Evolutionary conservation across 2,329 filamentous ascomycete genomes (phyloP).

Genomic region (Cyphellophora europaea): DNA sequence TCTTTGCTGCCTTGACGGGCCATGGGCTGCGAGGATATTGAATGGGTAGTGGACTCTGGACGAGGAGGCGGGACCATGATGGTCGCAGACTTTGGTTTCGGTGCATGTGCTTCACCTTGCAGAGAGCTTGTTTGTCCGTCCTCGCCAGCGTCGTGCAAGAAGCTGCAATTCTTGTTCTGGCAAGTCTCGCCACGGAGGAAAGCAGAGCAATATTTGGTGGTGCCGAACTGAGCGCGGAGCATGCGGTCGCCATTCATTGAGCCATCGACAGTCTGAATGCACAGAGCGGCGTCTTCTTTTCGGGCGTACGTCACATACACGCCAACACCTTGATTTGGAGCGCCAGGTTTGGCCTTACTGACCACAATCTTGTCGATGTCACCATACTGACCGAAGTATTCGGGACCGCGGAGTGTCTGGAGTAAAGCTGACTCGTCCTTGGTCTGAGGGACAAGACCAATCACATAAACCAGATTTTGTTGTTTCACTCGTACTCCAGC

Average conservation of each 20-base stretch:
- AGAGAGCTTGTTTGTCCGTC: conserved; percentile 44
- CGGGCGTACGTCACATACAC: conserved; percentile 97
- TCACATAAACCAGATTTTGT: conserved; percentile 98
- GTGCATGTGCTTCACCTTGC: conserved; percentile 5
- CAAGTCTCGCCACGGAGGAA: conserved; percentile 92
- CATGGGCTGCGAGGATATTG: conserved; percentile 49
- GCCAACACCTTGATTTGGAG: conserved; percentile 73
- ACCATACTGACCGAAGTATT: conserved; percentile 97
- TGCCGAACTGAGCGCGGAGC: conserved; percentile 69
- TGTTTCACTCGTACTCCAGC: conserved; percentile 93
- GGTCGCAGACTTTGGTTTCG: conserved; percentile 21
- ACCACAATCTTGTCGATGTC: conserved; percentile 99
- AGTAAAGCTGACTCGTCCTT: conserved; percentile 79
- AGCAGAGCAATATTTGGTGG: conserved; percentile 97
- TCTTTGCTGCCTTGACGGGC: conserved; percentile 66
- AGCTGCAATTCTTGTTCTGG: conserved; percentile 95
- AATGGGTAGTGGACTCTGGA: conserved; percentile 32
- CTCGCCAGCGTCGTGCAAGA: conserved; percentile 94
- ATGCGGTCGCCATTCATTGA: conserved; percentile 83
- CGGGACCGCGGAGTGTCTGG: conserved; percentile 76
- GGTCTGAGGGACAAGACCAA: conserved; percentile 82
- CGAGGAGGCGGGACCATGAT: conserved; percentile 25
- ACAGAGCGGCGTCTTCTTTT: conserved; percentile 80
- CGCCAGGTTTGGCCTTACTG: conserved; percentile 78
- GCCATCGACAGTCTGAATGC: conserved; percentile 86